Evolutionary conservation across 1,284 basidiomycete genomes (phyloP), one percentile per base, ranked within the genome.

Genomic region (Blastosporella zonata): DNA sequence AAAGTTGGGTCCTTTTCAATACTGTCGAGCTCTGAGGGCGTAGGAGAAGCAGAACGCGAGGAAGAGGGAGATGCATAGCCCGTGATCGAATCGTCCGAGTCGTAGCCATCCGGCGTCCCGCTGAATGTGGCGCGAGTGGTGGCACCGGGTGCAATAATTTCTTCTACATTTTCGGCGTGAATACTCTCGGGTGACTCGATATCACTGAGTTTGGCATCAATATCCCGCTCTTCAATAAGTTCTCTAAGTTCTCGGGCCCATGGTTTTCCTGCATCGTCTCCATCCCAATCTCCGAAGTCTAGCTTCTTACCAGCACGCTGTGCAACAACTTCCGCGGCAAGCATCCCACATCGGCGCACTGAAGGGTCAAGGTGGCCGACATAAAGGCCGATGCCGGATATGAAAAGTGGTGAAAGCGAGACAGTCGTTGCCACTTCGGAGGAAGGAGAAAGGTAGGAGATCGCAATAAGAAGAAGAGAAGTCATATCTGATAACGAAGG

Each of bases 281-380:
- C 93, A 2, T 90, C 85, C 96, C 96, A 98, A 34, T 77, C 79
- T 0, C 78, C 83, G 55, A 98, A 98, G 50, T 81, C 74, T 6
- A 98, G 74, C 35, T 76, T 75, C 64, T 87, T 88, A 0, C 81
- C 76, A 2, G 74, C 71, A 28, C 71, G 69, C 6, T 70, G 65
- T 0, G 89, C 87, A 10, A 89, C 75, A 43, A 88, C 70, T 65
- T 99, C 96, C 0, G 91, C 96, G 0, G 84, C 82, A 9, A 98
- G 77, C 94, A 98, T 97, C 2, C 96, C 96, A 55, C 93, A 87
- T n/a, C 87, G 77, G 1, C 95, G 84, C 10, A 97, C 77, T 1
- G 80, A 76, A 2, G 76, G 69, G 50, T 96, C 92, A 2, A 87
- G 70, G 59, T 97, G 93, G 0, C 75, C 75, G 35, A 97, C 82